Base-by-base conservation (phyloP, 495 filamentous ascomycete genomes). In the Penicillium alfredii region DNA sequence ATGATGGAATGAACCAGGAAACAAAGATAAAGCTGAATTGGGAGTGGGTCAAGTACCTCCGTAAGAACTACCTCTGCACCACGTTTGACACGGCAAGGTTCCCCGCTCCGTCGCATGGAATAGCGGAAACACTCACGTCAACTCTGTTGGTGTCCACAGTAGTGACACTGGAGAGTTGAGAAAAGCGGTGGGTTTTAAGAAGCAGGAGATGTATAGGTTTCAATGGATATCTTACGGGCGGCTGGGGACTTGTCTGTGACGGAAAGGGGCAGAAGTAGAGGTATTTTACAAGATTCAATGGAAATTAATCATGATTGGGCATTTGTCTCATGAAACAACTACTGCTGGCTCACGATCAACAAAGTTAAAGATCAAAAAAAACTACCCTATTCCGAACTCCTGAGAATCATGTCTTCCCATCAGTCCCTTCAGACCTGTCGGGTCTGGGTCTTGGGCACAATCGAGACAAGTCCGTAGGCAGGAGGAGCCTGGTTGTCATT, bases 61-160 rank as follows among this genome's bases (percentile, higher is more conserved):
- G n/a, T 24, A 24, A 24, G 8, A 29, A 14, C 36, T 51, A 84
- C 80, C 64, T 78, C 64, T 38, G 80, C 80, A 86, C 58, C 4
- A 84, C 56, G 35, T 75, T 68, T 40, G 77, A 64, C 6, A 84
- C 78, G 9, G 80, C 78, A 36, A 69, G 66, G 45, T 86, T 86
- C 3, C 80, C 76, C 53, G 81, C 77, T 2, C 80, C 80, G 14
- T 83, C 76, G 22, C 73, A 65, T 7, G 81, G 72, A 30, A 69
- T 77, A 0, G 77, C 80, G 3, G 80, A 53, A 0, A 84, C 79
- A 17, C 73, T 78, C 1, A 86, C 50, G 31, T 80, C 73, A 35
- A 85, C 66, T 8, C 59, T 57, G 5, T 77, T 68, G 1, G 71
- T 59, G 2, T 68, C 69, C 6, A 84, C 59, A 1, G 60, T 60